Percentiles rank a stretch among this genome's conserved stretches.
These are phyloP conservation scores for Diaporthe vaccinii DNA, from an alignment of 2,329 filamentous ascomycete genomes.

Conservation along the genomic window DNA sequence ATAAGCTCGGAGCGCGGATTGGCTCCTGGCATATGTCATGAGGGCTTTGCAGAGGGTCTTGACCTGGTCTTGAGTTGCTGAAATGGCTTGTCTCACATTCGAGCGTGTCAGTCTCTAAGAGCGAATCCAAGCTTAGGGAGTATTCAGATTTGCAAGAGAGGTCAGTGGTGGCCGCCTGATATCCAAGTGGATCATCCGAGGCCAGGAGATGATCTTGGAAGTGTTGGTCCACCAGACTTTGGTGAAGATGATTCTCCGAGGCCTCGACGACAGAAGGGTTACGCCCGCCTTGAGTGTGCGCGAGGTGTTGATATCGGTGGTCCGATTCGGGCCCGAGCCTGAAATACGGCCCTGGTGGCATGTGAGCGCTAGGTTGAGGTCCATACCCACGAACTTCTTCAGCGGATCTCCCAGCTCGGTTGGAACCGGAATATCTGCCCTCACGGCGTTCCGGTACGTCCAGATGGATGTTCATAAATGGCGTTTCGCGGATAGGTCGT, in stretches of 20 bases:
- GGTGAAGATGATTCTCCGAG: background rate
- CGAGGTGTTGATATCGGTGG: background rate
- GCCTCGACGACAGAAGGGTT: background rate
- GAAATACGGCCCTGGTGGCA: background rate
- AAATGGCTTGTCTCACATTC: no score
- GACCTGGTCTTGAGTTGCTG: no score
- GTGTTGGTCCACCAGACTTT: background rate
- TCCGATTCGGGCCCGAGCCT: background rate
- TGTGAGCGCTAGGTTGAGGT: no score
- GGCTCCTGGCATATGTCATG: no score
- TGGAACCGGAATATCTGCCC: background rate
- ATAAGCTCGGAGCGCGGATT: no score
- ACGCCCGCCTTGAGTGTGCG: background rate
- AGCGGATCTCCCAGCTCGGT: background rate
- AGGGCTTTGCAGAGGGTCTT: no score
- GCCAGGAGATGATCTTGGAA: background rate
- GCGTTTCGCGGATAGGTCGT: background rate
- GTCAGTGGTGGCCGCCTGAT: background rate
- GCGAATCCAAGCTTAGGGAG: background rate
- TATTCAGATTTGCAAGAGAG: background rate
- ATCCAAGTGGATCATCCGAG: background rate
- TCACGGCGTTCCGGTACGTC: background rate
- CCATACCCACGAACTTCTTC: background rate
- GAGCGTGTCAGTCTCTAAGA: background rate
- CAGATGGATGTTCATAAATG: background rate